A percentile compares a stretch with the other conserved stretches of the same genome.
phyloP scores from a whole-genome alignment of 257 asterid species.

The Cordia subcordata region DNA sequence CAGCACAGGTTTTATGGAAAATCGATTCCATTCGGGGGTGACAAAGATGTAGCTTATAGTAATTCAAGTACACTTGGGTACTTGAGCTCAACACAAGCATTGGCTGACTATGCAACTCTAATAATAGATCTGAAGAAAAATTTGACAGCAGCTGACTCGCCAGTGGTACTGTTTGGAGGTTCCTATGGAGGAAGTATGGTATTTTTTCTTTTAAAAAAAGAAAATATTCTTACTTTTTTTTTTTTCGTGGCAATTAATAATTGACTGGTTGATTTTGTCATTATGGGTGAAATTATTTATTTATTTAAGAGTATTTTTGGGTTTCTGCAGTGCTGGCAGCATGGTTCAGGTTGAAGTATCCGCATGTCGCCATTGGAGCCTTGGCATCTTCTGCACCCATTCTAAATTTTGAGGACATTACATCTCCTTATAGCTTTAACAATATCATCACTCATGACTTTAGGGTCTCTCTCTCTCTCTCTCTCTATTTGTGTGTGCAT shows the following conservation, averaged over 20 bases:
- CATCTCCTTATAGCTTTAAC: slow-evolving; percentile 67
- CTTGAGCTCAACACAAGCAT: slow-evolving; percentile 75
- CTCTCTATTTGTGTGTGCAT: not conserved
- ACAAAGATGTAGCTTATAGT: slow-evolving; percentile 46
- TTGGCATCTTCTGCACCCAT: slow-evolving; percentile 95
- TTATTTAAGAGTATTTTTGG: not conserved
- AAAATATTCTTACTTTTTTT: no score
- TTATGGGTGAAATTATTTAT: not conserved
- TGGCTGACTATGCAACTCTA: slow-evolving; percentile 84
- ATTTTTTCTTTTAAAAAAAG: not conserved
- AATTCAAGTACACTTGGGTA: slow-evolving; percentile 77
- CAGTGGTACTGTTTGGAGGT: slow-evolving; percentile 89
- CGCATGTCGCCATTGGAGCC: slow-evolving; percentile 83
- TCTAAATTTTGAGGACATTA: slow-evolving; percentile 76
- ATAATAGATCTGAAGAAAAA: slow-evolving; percentile 68
- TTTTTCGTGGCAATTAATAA: no score
- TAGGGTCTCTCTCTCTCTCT: slow-evolving; percentile 35
- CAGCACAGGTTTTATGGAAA: slow-evolving; percentile 93
- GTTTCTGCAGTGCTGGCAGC: slow-evolving; percentile 79
- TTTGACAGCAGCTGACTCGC: slow-evolving; percentile 53
- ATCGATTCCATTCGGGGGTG: slow-evolving; percentile 76
- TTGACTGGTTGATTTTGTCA: no score
- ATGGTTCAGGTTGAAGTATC: slow-evolving; percentile 93
- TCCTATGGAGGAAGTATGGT: slow-evolving; percentile 87
- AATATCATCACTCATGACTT: slow-evolving; percentile 74